phyloP scores from a whole-genome alignment of 345 rosid genomes.

The Lenwebbia sp. region DNA sequence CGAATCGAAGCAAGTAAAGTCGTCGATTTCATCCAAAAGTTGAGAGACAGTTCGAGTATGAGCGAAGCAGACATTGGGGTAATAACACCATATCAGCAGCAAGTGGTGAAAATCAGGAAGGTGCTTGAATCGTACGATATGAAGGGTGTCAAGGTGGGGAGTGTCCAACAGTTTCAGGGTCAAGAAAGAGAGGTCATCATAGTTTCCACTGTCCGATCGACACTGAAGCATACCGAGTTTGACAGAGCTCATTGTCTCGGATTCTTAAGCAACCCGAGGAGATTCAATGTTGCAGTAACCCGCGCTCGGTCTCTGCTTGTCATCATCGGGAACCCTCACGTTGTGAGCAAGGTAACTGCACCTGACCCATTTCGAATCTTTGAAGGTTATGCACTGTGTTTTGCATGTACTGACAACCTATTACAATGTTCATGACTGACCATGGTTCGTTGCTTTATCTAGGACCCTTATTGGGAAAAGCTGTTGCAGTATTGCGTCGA shows the following conservation, averaged over 20 bases:
- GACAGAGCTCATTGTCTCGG: constrained; percentile 32
- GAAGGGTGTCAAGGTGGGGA: constrained; percentile 44
- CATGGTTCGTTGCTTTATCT: neutral
- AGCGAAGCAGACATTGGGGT: constrained; percentile 41
- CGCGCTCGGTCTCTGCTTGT: constrained; percentile 43
- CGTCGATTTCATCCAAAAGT: constrained; percentile 29
- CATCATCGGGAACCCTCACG: constrained; percentile 46
- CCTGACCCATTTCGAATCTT: neutral
- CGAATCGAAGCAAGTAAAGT: constrained; percentile 63
- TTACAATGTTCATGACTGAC: neutral
- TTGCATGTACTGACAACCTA: neutral
- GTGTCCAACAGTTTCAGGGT: constrained; percentile 67
- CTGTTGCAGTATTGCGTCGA: constrained; percentile 35
- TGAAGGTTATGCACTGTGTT: neutral
- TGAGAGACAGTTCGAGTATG: constrained; percentile 8
- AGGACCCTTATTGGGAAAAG: constrained; percentile 43
- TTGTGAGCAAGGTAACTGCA: constrained; percentile 28
- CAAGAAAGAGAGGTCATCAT: constrained; percentile 49
- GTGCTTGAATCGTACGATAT: constrained; percentile 31
- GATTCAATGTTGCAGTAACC: constrained; percentile 53
- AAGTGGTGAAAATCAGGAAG: constrained; percentile 38
- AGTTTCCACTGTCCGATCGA: constrained; percentile 51
- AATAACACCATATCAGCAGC: constrained; percentile 60
- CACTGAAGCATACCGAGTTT: constrained; percentile 35
- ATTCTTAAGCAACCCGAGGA: constrained; percentile 46